Base-by-base conservation (phyloP, 2,329 filamentous ascomycete species). In the Beauveria asiatica region DNA sequence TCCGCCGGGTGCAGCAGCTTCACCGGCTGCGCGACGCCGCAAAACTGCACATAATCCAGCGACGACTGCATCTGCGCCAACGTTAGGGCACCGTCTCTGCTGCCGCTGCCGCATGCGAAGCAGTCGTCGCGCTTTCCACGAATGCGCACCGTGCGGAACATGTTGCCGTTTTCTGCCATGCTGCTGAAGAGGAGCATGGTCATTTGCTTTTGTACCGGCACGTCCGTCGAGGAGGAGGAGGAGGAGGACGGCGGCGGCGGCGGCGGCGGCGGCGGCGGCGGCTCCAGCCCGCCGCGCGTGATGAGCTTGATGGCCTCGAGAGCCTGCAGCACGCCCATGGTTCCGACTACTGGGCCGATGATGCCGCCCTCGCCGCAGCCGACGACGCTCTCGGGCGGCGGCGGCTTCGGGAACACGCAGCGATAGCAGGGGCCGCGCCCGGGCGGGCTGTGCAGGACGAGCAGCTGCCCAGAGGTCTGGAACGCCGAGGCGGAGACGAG, bases 351-450 rank as follows among this genome's bases (percentile, higher is more conserved):
- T 0, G 94, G 92, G 0, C 94, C 94, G 1, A 99, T 69, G 9
- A 99, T 92, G 0, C 94, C 94, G 10, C 92, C 93, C 70, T 99
- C 94, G 45, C 92, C 91, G 68, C 94, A 99, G 62, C 87, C 91
- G 1, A 90, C 80, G 1, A 97, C 87, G 60, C 84, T 91, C 46
- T 89, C 89, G 0, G 90, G 83, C 0, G 93, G 92, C 0, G 94
- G 92, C 0, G 94, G 92, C 42, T 82, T 87, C 0, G 92, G 92
- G 67, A 96, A 99, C 13, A 97, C 83, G 69, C 94, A 99, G 46
- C 94, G 83, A 73, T 99, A 99, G 73, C 94, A 99, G 0, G 93
- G 92, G 0, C 92, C 89, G 7, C 62, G 61, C 0, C 88, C 87
- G 1, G 90, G 83, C 1, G 92, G 92, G 62, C 87, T 85, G 73